Conservation (phyloP, 2,329 filamentous ascomycete genomes). For the Aspergillus thermomutatus region DNA sequence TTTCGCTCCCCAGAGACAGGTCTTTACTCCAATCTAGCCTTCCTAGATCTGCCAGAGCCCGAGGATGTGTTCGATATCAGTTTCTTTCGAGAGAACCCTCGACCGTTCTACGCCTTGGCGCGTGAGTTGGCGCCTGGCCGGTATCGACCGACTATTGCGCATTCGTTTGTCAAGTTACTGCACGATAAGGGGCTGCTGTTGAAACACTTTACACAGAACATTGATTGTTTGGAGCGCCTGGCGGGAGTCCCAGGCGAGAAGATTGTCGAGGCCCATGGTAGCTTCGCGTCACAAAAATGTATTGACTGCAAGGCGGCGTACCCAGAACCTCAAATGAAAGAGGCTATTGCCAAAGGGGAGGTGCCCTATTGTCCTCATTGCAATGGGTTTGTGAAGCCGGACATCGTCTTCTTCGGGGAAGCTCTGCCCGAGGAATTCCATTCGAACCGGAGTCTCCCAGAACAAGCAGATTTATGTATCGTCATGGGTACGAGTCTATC, state of each 20-base stretch:
- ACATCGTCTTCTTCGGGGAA: slow-evolving; percentile 94
- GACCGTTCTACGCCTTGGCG: slow-evolving; percentile 88
- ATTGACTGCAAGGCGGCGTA: slow-evolving; percentile 78
- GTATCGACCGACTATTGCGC: slow-evolving; percentile 83
- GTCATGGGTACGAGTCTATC: slow-evolving; percentile 84
- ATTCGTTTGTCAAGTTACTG: slow-evolving; percentile 82
- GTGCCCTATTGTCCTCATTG: slow-evolving; percentile 72
- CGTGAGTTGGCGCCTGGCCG: slow-evolving; percentile 89
- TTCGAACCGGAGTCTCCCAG: slow-evolving; percentile 52
- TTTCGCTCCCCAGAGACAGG: slow-evolving; percentile 92
- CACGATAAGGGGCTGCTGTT: slow-evolving; percentile 72
- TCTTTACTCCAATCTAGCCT: slow-evolving; percentile 85
- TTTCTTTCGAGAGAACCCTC: slow-evolving; percentile 80
- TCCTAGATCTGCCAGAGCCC: slow-evolving; percentile 79
- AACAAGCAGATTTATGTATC: slow-evolving; percentile 71
- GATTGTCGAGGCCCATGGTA: slow-evolving; percentile 93
- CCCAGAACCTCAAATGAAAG: slow-evolving; percentile 70
- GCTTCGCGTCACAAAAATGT: slow-evolving; percentile 86
- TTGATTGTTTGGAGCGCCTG: slow-evolving; percentile 86
- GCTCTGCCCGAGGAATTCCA: slow-evolving; percentile 65
- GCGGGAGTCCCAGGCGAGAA: slow-evolving; percentile 77
- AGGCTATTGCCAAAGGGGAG: slow-evolving; percentile 61
- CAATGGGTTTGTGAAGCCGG: slow-evolving; percentile 80
- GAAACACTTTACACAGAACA: slow-evolving; percentile 96
- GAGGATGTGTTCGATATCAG: slow-evolving; percentile 92